These are phyloP conservation scores for Taxillus chinensis DNA, from an alignment of 164 flowering plant genomes.

Conservation along the genomic window DNA sequence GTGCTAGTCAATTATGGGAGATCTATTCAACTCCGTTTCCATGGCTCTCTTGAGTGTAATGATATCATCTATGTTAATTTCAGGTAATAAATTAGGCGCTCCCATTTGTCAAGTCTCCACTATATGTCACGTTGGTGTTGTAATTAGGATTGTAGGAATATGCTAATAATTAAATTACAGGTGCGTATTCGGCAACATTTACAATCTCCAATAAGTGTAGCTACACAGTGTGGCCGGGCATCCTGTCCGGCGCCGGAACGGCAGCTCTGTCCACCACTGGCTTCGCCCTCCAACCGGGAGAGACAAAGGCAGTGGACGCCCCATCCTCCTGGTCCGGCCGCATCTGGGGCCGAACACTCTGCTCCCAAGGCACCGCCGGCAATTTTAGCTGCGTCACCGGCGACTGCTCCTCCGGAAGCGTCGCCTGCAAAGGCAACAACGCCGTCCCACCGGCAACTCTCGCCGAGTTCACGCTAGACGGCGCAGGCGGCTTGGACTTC, in stretches of 20 bases:
- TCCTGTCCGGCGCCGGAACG: conserved; percentile 61
- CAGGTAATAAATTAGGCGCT: too few relatives aligned
- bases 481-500: conserved; percentile 56
- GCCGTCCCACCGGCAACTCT: conserved; percentile 78
- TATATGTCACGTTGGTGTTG: not conserved
- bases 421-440: conserved; percentile 69
- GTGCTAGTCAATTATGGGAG: too few relatives aligned
- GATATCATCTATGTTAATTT: too few relatives aligned
- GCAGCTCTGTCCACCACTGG: conserved; percentile 62
- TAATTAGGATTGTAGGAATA: too few relatives aligned
- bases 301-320: conserved; percentile 31
- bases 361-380: conserved; percentile 45
- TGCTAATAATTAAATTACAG: conserved; percentile 7
- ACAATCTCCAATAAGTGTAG: conserved; percentile 59
- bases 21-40: too few relatives aligned
- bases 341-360: conserved; percentile 79
- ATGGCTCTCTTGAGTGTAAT: too few relatives aligned
- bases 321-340: conserved; percentile 83
- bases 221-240: conserved; percentile 80
- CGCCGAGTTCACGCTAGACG: conserved; percentile 82
- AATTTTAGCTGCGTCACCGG: conserved; percentile 73
- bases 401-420: conserved; percentile 73
- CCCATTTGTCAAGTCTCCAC: not conserved
- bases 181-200: conserved; percentile 42
- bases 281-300: conserved; percentile 43